Percentiles rank a stretch among this genome's conserved stretches.
These are phyloP conservation scores for Cryphonectria radicalis DNA, from an alignment of 2,329 filamentous ascomycete genomes.

Conservation along the genomic window DNA sequence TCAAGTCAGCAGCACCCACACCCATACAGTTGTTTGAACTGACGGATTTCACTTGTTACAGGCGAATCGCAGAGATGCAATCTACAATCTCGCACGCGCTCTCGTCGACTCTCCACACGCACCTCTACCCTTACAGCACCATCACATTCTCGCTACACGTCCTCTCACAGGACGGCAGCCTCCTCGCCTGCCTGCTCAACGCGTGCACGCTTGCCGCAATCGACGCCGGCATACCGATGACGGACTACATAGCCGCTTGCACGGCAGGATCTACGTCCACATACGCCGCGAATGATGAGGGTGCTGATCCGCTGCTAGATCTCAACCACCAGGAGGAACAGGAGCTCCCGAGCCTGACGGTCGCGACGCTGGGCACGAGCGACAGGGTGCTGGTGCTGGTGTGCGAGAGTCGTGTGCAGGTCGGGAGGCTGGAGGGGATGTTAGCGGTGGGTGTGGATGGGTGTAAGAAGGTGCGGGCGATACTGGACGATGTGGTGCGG, in stretches of 20 bases:
- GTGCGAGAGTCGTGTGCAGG: constrained; percentile 88
- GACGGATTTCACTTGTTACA: constrained; percentile 40
- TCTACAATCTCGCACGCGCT: constrained; percentile 80
- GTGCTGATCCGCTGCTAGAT: constrained; percentile 78
- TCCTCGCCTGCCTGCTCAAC: constrained; percentile 89
- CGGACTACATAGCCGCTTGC: constrained; percentile 85
- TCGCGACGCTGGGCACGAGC: constrained; percentile 75
- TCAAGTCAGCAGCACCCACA: background rate
- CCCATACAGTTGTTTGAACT: background rate
- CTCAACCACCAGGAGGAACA: constrained; percentile 80
- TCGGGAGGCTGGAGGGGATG: constrained; percentile 85
- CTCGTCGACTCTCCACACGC: constrained; percentile 76
- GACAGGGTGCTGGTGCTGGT: constrained; percentile 80
- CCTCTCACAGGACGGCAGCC: constrained; percentile 84
- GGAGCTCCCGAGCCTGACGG: constrained; percentile 86
- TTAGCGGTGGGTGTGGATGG: constrained; percentile 89
- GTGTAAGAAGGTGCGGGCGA: constrained; percentile 80
- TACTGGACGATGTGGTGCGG: constrained; percentile 80
- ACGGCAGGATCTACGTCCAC: constrained; percentile 81
- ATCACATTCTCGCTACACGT: constrained; percentile 86
- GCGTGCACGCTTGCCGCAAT: constrained; percentile 89
- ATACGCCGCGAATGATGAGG: constrained; percentile 66
- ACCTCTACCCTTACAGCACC: constrained; percentile 85
- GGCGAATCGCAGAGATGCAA: constrained; percentile 80
- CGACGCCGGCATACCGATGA: constrained; percentile 95